phyloP scores from a whole-genome alignment of 176 grass and related monocot species.

The Typha latifolia region DNA sequence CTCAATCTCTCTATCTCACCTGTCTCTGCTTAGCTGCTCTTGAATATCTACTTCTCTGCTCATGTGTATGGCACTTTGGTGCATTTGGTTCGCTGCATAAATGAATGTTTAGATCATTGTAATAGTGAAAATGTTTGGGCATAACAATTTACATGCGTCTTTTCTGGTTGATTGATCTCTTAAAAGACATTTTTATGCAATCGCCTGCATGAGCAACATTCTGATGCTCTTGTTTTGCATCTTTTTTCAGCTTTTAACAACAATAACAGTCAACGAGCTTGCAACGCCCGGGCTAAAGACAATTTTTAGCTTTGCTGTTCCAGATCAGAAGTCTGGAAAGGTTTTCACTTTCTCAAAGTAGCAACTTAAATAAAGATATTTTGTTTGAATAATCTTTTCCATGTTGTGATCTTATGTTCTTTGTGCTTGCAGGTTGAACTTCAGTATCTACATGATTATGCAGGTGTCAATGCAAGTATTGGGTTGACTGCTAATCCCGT shows the following conservation, averaged over 20 bases:
- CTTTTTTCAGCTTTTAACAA: conserved; percentile 54
- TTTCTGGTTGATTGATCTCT: background rate
- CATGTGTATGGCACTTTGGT: background rate
- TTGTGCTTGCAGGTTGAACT: conserved; percentile 50
- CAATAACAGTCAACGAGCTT: conserved; percentile 43
- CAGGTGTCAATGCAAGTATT: conserved; percentile 47
- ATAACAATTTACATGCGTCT: background rate
- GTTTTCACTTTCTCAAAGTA: conserved; percentile 15
- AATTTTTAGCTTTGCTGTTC: conserved; percentile 64
- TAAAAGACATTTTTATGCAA: background rate
- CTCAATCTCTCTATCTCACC: background rate
- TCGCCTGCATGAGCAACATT: background rate
- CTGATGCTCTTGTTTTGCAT: conserved; percentile 2
- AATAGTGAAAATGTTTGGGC: background rate
- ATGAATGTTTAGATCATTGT: background rate
- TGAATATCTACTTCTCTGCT: background rate
- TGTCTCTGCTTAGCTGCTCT: background rate
- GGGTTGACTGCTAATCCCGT: conserved; percentile 66
- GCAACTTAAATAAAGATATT: no score
- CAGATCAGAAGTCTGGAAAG: conserved; percentile 70
- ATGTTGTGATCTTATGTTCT: background rate
- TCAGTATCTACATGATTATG: conserved; percentile 60
- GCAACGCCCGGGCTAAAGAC: conserved; percentile 54
- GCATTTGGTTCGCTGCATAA: background rate
- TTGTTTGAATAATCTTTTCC: no score